Percentiles rank a stretch among this genome's conserved stretches.
phyloP scores from a whole-genome alignment of 139 green algal genomes.

The Tetratostichococcus sp. region DNA sequence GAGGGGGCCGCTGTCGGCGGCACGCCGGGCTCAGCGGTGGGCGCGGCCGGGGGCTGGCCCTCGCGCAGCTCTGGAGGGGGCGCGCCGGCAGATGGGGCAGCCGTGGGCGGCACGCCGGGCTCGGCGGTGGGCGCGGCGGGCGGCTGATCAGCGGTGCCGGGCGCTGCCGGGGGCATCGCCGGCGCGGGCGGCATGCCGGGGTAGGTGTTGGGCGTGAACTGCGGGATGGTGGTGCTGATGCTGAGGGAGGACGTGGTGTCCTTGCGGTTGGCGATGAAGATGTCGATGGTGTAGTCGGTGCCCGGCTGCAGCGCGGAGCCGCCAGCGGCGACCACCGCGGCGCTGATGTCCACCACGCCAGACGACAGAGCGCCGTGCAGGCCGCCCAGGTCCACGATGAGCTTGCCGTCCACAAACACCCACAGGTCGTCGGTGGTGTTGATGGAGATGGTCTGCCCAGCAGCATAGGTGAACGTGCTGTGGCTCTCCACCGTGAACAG shows the following conservation, averaged over 20 bases:
- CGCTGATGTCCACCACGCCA: not conserved
- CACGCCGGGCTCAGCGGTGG: too few relatives aligned
- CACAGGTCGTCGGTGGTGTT: not conserved
- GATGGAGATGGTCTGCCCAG: not conserved
- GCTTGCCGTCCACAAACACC: not conserved
- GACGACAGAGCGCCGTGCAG: not conserved
- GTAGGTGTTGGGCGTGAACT: not conserved
- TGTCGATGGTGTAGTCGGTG: not conserved
- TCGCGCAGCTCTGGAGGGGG: too few relatives aligned
- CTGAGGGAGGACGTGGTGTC: not conserved
- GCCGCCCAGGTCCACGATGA: conserved; percentile 1
- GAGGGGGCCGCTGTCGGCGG: too few relatives aligned
- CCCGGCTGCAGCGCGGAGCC: not conserved
- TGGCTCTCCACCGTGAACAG: not conserved
- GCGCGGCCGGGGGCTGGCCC: too few relatives aligned
- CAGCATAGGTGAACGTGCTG: not conserved
- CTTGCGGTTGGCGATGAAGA: conserved; percentile 1
- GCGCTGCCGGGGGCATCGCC: too few relatives aligned
- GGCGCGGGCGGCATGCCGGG: not conserved
- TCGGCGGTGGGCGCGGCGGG: not conserved
- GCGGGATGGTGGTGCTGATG: not conserved
- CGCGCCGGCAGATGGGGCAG: not conserved
- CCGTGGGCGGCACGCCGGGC: not conserved
- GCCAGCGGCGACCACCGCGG: not conserved
- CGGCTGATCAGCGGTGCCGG: too few relatives aligned